Evolutionary conservation across 2,329 filamentous ascomycete genomes (phyloP), one percentile per base, ranked within the genome.

Genomic region (Aureobasidium musti): DNA sequence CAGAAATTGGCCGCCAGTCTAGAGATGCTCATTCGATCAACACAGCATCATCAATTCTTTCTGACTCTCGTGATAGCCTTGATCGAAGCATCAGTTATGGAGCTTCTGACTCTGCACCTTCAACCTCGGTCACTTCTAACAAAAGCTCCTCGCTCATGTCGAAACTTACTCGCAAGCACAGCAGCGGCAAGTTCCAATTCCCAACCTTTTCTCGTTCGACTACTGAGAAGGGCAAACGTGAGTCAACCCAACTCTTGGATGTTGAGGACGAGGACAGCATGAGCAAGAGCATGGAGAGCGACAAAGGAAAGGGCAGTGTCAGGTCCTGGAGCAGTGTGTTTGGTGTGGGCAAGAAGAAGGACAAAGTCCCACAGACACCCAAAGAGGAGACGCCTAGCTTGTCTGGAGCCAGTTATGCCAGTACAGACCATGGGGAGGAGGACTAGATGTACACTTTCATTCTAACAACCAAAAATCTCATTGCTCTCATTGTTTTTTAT

Each of bases 81-180:
- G 79, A 81, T 50, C 76, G 76, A 23, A 67, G 71, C 14, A 69
- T 75, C 4, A 79, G 77, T 6, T 77, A 79, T 47, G 75, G 76
- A 0, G 72, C 74, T 1, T 77, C 76, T 0, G 76, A 79, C 21
- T 61, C 56, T 11, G 47, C 61, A 5, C 68, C 64, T 7, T 56
- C 66, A 14, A 64, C 66, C 1, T 72, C 72, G 41, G 68, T 74
- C 49, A 71, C 73, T 56, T 54, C 71, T 65, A 61, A 64, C 28
- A 21, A 65, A 53, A 72, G 75, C 2, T 68, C 75, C 21, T 77
- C 76, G 1, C 81, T 83, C 70, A 82, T 83, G 80, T 77, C 79
- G 67, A 82, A 82, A 68, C 76, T 83, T 45, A 78, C 78, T 5
- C 79, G 81, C 63, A 83, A 83, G 71, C 77, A 76, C 41, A 79